Conservation (phyloP, 345 rosid species). For the Linum lewisii region DNA sequence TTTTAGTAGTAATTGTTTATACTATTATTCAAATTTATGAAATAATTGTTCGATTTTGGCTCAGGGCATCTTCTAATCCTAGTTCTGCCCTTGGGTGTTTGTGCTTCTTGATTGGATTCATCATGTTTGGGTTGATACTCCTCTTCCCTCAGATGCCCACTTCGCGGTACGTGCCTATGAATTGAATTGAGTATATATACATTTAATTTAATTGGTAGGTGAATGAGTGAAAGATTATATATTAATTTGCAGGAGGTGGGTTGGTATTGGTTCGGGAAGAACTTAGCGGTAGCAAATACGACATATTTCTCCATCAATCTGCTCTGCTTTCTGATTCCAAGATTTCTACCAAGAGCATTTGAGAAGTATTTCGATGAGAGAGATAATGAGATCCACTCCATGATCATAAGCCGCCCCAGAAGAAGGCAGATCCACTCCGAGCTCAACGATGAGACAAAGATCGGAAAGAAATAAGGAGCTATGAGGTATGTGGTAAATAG, state of each 20-base stretch:
- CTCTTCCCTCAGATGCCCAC: constrained; percentile 40
- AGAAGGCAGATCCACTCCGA: too few species aligned
- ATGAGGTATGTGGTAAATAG: too few species aligned
- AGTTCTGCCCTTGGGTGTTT: too few species aligned
- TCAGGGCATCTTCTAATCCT: too few species aligned
- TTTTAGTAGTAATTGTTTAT: too few species aligned
- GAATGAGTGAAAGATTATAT: too few species aligned
- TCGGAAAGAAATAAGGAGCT: too few species aligned
- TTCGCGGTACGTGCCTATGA: constrained; percentile 37
- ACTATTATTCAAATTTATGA: too few species aligned
- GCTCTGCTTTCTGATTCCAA: constrained; percentile 64
- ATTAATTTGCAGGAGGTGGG: constrained; percentile 32
- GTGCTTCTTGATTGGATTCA: constrained; percentile 57
- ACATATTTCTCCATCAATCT: constrained; percentile 59
- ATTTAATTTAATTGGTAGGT: too few species aligned
- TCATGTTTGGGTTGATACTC: constrained; percentile 61
- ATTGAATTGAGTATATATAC: background rate
- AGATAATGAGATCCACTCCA: constrained; percentile 34
- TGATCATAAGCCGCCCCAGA: too few species aligned
- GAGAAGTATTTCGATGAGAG: constrained; percentile 53
- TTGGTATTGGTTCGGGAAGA: constrained; percentile 83
- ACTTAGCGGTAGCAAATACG: constrained; percentile 43
- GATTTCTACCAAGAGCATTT: constrained; percentile 72
- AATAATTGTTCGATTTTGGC: too few species aligned
- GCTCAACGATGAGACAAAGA: too few species aligned